Base-by-base conservation (phyloP, 345 rosid species). In the Schrenkiella parvula region DNA sequence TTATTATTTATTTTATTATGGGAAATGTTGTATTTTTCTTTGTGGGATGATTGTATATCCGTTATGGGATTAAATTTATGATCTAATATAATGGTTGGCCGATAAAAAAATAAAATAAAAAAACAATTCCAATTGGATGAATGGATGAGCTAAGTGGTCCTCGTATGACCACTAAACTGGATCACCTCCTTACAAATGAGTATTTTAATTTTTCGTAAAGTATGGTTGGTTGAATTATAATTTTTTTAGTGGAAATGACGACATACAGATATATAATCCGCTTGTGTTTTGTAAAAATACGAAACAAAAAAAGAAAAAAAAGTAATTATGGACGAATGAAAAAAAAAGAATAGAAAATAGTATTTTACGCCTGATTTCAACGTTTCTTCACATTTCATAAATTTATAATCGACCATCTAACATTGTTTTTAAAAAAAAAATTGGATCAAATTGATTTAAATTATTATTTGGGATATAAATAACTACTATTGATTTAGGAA, bases 121-220 rank as follows among this genome's bases (percentile, higher is more conserved):
- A n/a, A n/a, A n/a, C n/a, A n/a, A 18, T 54, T 29, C 14, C 19
- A 42, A 54, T 56, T 62, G 48, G 47, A 25, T 32, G 41, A 47
- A 18, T 12, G 15, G 22, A 42, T 34, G 54, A 63, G 14, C 34
- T 56, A 65, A 65, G 77, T 73, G 77, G 77, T 73, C 77, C 77
- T 73, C 42, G 71, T 37, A 73, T 47, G 66, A 44, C 77, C 70
- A 64, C 64, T 72, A 42, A 42, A 25, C 76, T 21, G 23, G 11
- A 53, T 54, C 57, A 62, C 50, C 56, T 42, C 35, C 53, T 31
- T 13, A 32, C 14, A 59, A 46, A 58, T 54, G 32, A 22, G 54
- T 69, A 70, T 29, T 57, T n/a, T 22, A 19, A 47, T 21, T 56
- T 19, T 21, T 14, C 46, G 0, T 51, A 48, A 52, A 48, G 6